phyloP scores from a whole-genome alignment of 768 basidiomycete genomes.

The Tephrocybe rancida region DNA sequence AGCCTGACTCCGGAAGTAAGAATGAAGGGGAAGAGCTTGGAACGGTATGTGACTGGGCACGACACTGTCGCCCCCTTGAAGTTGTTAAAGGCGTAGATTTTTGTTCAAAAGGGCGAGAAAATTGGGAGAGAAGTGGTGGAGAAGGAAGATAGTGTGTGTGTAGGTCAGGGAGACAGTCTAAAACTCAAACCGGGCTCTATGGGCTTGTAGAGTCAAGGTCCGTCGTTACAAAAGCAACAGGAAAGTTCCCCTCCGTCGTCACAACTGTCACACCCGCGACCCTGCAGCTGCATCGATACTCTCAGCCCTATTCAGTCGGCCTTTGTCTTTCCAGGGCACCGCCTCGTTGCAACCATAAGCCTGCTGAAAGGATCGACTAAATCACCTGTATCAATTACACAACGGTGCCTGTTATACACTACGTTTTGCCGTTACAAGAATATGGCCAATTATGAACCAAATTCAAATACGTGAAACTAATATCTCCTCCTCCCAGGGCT shows the following conservation, averaged over 20 bases:
- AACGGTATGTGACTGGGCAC: slow-evolving; percentile 4
- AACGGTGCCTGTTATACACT: slow-evolving; percentile 7
- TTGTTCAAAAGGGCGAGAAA: background rate
- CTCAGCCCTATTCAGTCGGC: slow-evolving; percentile 12
- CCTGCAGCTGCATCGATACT: slow-evolving; percentile 9
- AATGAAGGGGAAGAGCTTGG: slow-evolving; percentile 11
- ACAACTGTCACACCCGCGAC: slow-evolving; percentile 23
- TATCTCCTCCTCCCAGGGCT: slow-evolving; percentile 69
- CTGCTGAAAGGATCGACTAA: too few species aligned
- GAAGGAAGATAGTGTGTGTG: background rate
- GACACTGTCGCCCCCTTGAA: background rate
- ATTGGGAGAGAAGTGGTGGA: slow-evolving; percentile 3
- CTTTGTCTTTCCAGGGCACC: slow-evolving; percentile 7
- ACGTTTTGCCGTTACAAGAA: too few species aligned
- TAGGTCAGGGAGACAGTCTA: slow-evolving; percentile 11
- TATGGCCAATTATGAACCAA: background rate
- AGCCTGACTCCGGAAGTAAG: slow-evolving; percentile 6
- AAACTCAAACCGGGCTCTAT: slow-evolving; percentile 9
- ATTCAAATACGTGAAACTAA: slow-evolving; percentile 31
- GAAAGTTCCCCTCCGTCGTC: slow-evolving; percentile 17
- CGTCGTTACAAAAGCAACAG: slow-evolving; percentile 13
- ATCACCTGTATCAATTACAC: slow-evolving; percentile 11
- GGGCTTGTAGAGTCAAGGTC: slow-evolving; percentile 13
- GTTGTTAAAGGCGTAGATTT: slow-evolving; percentile 1
- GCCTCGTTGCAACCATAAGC: slow-evolving; percentile 19